phyloP scores from a whole-genome alignment of 495 filamentous ascomycete species.

The Entonaema liquescens region DNA sequence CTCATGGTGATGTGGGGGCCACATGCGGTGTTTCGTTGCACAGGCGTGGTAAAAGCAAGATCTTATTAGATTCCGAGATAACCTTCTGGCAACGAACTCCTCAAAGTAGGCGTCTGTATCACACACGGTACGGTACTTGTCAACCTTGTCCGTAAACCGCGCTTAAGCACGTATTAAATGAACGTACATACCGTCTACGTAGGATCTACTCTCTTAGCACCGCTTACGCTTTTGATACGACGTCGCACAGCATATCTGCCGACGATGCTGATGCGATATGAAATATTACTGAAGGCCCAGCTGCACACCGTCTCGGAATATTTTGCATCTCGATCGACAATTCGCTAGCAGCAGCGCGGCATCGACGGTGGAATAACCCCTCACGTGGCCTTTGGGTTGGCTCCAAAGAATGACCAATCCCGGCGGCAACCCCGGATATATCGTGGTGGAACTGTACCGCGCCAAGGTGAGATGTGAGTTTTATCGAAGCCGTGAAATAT shows the following conservation, averaged over 20 bases:
- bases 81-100: not conserved
- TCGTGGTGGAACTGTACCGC: too few relatives aligned
- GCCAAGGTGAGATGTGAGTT: constrained; percentile 10
- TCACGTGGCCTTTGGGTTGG: not conserved
- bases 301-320: constrained; percentile 5
- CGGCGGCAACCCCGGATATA: not conserved
- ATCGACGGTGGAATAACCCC: constrained; percentile 8
- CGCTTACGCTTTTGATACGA: constrained; percentile 18
- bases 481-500: constrained; percentile 1
- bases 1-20: not conserved
- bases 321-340: constrained; percentile 7
- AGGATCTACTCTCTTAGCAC: not conserved
- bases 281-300: not conserved
- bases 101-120: not conserved
- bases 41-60: constrained; percentile 7
- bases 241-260: constrained; percentile 29
- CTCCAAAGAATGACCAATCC: not conserved
- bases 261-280: constrained; percentile 1
- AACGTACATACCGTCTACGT: not conserved
- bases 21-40: constrained; percentile 16
- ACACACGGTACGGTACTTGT: too few relatives aligned
- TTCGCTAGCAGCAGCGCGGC: not conserved
- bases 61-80: constrained; percentile 9
- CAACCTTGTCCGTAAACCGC: too few relatives aligned
- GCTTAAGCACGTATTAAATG: not conserved